Evolutionary conservation across 2,329 filamentous ascomycete genomes (phyloP).

Genomic region (Aspergillus flavus): DNA sequence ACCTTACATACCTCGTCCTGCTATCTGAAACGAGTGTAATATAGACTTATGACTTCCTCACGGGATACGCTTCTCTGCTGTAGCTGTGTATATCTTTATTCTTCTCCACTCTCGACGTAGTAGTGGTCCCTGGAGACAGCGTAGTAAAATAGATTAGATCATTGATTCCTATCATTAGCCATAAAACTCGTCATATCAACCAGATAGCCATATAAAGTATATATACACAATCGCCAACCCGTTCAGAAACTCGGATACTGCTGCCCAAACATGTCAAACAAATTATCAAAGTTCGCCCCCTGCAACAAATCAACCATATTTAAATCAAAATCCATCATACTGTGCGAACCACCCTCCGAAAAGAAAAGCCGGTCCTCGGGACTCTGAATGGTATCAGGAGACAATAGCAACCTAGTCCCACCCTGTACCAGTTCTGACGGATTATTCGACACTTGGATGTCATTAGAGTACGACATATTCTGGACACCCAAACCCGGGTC

Average conservation of each 20-base stretch:
- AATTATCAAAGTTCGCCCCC: conserved; percentile 33
- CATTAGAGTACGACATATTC: not conserved
- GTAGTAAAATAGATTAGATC: not conserved
- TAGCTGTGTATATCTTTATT: not conserved
- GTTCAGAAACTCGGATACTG: conserved; percentile 34
- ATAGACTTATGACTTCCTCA: conserved; percentile 35
- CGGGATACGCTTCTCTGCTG: conserved; percentile 11
- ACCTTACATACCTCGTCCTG: conserved; percentile 23
- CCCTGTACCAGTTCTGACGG: not conserved
- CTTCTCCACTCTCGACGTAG: not conserved
- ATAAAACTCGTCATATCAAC: not conserved
- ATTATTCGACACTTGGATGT: not conserved
- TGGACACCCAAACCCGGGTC: not conserved
- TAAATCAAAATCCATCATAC: conserved; percentile 29
- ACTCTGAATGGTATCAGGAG: not conserved
- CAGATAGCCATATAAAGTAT: not conserved
- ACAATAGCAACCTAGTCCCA: not conserved
- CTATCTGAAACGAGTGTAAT: conserved; percentile 30
- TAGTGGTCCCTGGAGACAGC: not conserved
- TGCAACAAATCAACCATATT: conserved; percentile 38
- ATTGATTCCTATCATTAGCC: not conserved
- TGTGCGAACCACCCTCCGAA: not conserved
- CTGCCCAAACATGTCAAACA: conserved; percentile 36
- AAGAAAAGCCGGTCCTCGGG: not conserved
- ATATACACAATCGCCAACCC: not conserved